These are phyloP conservation scores for Lactarius tabidus DNA, from an alignment of 768 basidiomycete genomes.

Conservation along the genomic window DNA sequence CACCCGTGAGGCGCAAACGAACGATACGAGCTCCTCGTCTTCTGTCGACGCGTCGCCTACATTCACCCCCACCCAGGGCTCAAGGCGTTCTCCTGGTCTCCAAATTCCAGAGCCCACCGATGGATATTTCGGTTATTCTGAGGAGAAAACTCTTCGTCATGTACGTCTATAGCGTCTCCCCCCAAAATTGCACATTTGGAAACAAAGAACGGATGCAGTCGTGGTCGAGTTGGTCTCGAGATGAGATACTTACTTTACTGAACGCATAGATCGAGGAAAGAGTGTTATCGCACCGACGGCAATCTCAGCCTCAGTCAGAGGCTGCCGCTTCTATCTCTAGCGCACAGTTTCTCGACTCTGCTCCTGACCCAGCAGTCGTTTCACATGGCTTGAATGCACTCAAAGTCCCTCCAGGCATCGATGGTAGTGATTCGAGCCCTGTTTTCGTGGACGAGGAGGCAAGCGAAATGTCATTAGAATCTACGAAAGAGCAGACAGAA, in stretches of 20 bases:
- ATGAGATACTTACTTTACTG: constrained; percentile 4
- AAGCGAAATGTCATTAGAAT: constrained; percentile 4
- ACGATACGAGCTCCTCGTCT: not conserved
- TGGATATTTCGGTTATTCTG: constrained; percentile 74
- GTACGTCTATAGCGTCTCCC: constrained; percentile 39
- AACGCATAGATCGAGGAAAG: constrained; percentile 66
- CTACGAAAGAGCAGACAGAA: constrained; percentile 13
- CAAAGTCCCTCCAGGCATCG: constrained; percentile 6
- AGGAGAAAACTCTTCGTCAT: constrained; percentile 73
- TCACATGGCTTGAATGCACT: not conserved
- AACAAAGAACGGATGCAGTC: not conserved
- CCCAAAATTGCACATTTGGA: not conserved
- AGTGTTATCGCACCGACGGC: constrained; percentile 58
- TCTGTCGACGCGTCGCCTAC: not conserved
- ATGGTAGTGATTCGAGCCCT: not conserved
- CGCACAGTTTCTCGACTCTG: constrained; percentile 25
- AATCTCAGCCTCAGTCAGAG: constrained; percentile 45
- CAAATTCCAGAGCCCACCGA: constrained; percentile 52
- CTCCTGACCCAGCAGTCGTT: not conserved
- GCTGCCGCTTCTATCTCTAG: constrained; percentile 34
- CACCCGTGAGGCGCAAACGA: not conserved
- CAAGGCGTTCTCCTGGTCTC: constrained; percentile 31
- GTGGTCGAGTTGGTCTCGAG: not conserved
- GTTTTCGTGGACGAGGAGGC: constrained; percentile 3
- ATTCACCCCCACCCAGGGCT: not conserved